phyloP scores from a whole-genome alignment of 805 yeast genomes.

The Wickerhamiella qilinensis region DNA sequence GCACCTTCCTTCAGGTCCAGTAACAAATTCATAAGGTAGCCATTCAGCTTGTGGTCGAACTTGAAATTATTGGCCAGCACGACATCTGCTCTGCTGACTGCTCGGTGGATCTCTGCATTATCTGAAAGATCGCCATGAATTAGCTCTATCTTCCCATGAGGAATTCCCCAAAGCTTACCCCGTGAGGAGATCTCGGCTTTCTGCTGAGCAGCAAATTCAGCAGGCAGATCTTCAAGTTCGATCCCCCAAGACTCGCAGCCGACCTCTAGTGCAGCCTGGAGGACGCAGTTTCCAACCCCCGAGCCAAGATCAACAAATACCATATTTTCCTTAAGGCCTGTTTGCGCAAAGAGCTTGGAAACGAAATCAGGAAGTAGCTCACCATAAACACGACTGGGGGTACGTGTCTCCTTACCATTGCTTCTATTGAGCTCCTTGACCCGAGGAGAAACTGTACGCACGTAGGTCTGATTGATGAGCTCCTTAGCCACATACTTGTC shows the following conservation, averaged over 20 bases:
- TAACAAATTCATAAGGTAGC: slow-evolving; percentile 47
- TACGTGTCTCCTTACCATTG: slow-evolving; percentile 28
- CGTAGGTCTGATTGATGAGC: slow-evolving; percentile 52
- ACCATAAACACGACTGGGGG: slow-evolving; percentile 45
- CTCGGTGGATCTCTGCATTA: slow-evolving; percentile 37
- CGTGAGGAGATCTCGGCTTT: slow-evolving; percentile 40
- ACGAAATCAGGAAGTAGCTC: slow-evolving; percentile 70
- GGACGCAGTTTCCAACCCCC: slow-evolving; percentile 84
- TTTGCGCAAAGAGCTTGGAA: slow-evolving; percentile 45
- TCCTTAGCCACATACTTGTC: slow-evolving; percentile 35
- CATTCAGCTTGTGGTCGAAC: slow-evolving; percentile 61
- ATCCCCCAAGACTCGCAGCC: slow-evolving; percentile 81
- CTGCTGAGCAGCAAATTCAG: slow-evolving; percentile 49
- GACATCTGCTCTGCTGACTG: slow-evolving; percentile 49
- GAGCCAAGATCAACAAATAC: slow-evolving; percentile 82
- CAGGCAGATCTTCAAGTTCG: slow-evolving; percentile 77
- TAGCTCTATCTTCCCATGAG: slow-evolving; percentile 37
- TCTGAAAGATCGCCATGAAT: slow-evolving; percentile 59
- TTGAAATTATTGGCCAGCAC: slow-evolving; percentile 69
- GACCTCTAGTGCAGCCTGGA: slow-evolving; percentile 76
- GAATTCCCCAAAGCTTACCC: slow-evolving; percentile 46
- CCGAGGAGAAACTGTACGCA: slow-evolving; percentile 65
- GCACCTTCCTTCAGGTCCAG: slow-evolving; percentile 54
- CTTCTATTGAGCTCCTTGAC: slow-evolving; percentile 49
- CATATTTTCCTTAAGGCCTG: slow-evolving; percentile 35